Evolutionary conservation across 2,329 filamentous ascomycete species (phyloP).

Genomic region (Phoma sp.): DNA sequence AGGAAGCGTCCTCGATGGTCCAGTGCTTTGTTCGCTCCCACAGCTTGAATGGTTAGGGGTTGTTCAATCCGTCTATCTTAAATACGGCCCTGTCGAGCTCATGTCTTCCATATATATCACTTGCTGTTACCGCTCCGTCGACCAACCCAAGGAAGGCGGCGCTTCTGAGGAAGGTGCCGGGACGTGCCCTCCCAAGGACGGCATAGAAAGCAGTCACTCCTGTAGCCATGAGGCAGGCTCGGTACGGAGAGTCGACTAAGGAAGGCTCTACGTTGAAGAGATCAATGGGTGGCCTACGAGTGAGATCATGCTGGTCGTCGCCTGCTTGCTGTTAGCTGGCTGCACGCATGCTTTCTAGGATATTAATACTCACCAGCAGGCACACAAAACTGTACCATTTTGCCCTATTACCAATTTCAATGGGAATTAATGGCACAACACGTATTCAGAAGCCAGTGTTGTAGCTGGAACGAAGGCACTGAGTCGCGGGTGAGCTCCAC

Average conservation of each 20-base stretch:
- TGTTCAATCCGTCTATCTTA: constrained; percentile 23
- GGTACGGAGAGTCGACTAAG: constrained; percentile 14
- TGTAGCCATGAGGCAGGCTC: constrained; percentile 15
- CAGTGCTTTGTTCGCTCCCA: constrained; percentile 31
- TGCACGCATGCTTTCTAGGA: background rate
- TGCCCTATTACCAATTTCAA: constrained; percentile 1
- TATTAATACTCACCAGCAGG: constrained; percentile 23
- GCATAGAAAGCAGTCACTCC: constrained; percentile 21
- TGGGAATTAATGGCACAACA: background rate
- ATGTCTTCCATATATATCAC: constrained; percentile 20
- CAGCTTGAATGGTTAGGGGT: constrained; percentile 25
- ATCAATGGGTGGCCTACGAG: constrained; percentile 11
- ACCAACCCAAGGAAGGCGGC: constrained; percentile 19
- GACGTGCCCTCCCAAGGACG: constrained; percentile 23
- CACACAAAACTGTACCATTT: constrained; percentile 35
- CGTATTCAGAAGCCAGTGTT: background rate
- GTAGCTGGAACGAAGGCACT: background rate
- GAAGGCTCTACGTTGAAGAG: constrained; percentile 14
- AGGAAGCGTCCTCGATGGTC: constrained; percentile 23
- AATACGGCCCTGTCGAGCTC: constrained; percentile 30
- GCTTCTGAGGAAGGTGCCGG: constrained; percentile 25
- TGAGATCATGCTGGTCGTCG: constrained; percentile 29
- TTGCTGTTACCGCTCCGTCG: constrained; percentile 16
- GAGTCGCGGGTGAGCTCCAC: constrained; percentile 5
- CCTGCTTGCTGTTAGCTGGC: constrained; percentile 22